Base-by-base conservation (phyloP, 129 eudicot genomes). In the Lonicera japonica region DNA sequence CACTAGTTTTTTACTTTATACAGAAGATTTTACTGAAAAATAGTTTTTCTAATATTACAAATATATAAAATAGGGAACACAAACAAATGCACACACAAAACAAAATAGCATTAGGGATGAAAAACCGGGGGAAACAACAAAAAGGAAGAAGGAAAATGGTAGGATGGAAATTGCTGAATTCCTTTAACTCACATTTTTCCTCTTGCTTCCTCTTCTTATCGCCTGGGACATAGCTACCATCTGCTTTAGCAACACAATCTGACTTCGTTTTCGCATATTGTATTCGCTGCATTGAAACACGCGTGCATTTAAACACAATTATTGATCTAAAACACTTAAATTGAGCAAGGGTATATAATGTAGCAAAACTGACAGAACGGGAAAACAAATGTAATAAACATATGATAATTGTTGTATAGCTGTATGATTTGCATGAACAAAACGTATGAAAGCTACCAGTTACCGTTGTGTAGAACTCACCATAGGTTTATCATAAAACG, bases 401-500 rank as follows among this genome's bases (percentile, higher is more conserved):
- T 43, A 1, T 29, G 36, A 29, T 6, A 29, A 29, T 2, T 43
- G 1, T 10, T 43, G 14, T 43, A 43, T 29, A 29, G 36, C 36
- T 29, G 36, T 29, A 29, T 29, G 36, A 29, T 2, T 43, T 43
- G 50, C 13, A 43, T 43, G 13, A 43, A 43, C 1, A 43, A 43
- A 8, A 43, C 13, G 36, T 29, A 29, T 29, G 36, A 29, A 29
- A 29, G 6, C 36, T 29, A 29, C 36, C 36, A 29, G 36, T 29
- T 2, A 29, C 4, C 6, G 36, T 29, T 29, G 36, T 29, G 3
- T 38, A 58, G 29, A 69, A 72, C 95, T 69, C 67, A 88, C 99
- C 90, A 92, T 87, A 21, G 96, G 99, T 67, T 88, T 92, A 43
- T 88, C 99, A 68, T 88, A 92, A 75, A 92, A 92, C 0, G 95